Evolutionary conservation across 2,329 filamentous ascomycete species (phyloP).

Genomic region (Talaromyces rugulosus): DNA sequence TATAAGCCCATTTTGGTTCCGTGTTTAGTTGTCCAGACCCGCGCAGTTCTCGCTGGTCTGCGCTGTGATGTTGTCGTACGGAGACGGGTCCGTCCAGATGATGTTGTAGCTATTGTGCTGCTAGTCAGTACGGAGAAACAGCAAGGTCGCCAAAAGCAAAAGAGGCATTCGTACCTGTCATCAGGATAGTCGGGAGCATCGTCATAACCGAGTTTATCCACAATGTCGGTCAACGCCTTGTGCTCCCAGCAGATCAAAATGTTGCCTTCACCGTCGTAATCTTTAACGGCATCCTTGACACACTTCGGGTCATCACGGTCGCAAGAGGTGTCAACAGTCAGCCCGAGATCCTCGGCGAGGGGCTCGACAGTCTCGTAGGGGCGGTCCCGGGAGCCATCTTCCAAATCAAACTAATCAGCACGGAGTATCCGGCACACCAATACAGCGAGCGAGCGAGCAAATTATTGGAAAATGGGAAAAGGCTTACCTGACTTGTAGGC

Average conservation of each 20-base stretch:
- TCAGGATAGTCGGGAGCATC: conserved; percentile 50
- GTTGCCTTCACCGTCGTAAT: conserved; percentile 50
- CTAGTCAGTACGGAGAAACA: not conserved
- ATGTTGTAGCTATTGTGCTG: conserved; percentile 43
- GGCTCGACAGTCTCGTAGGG: conserved; percentile 57
- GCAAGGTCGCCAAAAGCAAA: not conserved
- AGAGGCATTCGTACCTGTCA: conserved; percentile 29
- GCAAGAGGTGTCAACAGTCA: conserved; percentile 54
- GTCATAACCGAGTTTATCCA: conserved; percentile 48
- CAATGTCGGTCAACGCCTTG: conserved; percentile 49
- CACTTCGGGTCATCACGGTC: conserved; percentile 54
- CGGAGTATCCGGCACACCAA: not conserved
- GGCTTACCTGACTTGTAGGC: conserved; percentile 42
- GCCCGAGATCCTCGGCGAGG: conserved; percentile 52
- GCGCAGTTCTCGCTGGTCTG: conserved; percentile 51
- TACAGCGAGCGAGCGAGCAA: not conserved
- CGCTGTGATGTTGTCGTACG: conserved; percentile 45
- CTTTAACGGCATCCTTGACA: conserved; percentile 48
- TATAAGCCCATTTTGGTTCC: not conserved
- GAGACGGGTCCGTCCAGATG: conserved; percentile 55
- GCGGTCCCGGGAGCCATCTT: conserved; percentile 49
- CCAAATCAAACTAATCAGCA: not conserved
- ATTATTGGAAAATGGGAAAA: not conserved
- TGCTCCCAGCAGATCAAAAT: conserved; percentile 63
- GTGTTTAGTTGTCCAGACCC: conserved; percentile 25